Percentiles rank a stretch among this genome's conserved stretches.
phyloP scores from a whole-genome alignment of 371 early-diverging fungal genomes.

The Lichtheimia ornata region DNA sequence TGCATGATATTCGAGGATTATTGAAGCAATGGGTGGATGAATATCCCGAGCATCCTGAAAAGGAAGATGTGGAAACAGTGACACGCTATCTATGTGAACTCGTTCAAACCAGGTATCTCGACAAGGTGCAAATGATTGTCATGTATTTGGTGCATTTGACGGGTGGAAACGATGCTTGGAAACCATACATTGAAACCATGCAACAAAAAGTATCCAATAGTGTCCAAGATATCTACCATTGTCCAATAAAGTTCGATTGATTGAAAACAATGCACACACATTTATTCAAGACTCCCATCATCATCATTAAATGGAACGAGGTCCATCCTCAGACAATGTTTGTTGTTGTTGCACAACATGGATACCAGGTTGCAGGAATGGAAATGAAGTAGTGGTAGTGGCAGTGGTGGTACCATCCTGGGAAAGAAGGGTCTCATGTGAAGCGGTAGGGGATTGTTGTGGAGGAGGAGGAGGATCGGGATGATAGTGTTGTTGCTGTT shows the following conservation, averaged over 20 bases:
- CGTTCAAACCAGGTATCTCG: slow-evolving; percentile 25
- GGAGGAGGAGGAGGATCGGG: no score
- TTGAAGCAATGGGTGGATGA: slow-evolving; percentile 30
- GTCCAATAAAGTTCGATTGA: background rate
- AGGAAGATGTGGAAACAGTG: slow-evolving; percentile 36
- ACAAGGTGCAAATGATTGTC: slow-evolving; percentile 34
- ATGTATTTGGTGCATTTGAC: slow-evolving; percentile 24
- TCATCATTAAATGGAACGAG: background rate
- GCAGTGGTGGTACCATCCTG: no score
- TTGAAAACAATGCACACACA: background rate
- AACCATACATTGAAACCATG: background rate
- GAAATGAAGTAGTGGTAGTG: no score
- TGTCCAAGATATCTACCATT: background rate
- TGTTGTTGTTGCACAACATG: no score
- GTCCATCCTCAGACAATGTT: no score
- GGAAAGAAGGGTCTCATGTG: no score
- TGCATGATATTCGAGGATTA: slow-evolving; percentile 26
- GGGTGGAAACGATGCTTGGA: slow-evolving; percentile 2
- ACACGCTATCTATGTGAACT: slow-evolving; percentile 29
- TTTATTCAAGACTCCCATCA: background rate
- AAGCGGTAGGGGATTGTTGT: no score
- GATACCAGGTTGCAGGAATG: no score
- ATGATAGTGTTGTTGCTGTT: background rate
- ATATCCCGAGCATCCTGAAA: slow-evolving; percentile 30
- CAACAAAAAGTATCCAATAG: slow-evolving; percentile 2